A percentile compares a stretch with the other conserved stretches of the same genome.
These are phyloP conservation scores for Tricholoma saponaceum DNA, from an alignment of 768 basidiomycete genomes.

Conservation along the genomic window DNA sequence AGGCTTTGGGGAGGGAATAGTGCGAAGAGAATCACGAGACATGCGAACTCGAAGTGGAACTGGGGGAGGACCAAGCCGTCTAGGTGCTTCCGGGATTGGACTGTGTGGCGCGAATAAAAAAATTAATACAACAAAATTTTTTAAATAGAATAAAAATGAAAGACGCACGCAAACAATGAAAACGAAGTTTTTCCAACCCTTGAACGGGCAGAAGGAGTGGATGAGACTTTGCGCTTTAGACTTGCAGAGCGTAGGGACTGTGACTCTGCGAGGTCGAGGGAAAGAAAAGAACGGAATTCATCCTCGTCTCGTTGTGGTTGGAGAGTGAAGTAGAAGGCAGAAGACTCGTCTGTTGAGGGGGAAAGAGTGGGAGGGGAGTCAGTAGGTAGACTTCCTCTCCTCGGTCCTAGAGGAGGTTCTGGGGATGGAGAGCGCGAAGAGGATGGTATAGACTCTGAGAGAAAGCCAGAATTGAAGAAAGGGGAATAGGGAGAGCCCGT, in stretches of 20 bases:
- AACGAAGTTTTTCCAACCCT: constrained; percentile 12
- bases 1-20: constrained; percentile 58
- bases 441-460: constrained; percentile 30
- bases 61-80: constrained; percentile 10
- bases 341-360: constrained; percentile 22
- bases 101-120: constrained; percentile 14
- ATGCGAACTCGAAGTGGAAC: constrained; percentile 22
- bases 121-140: background rate
- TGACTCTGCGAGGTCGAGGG: constrained; percentile 61
- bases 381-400: constrained; percentile 35
- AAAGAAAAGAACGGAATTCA: constrained; percentile 58
- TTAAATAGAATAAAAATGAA: too few species aligned
- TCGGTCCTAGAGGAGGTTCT: constrained; percentile 15
- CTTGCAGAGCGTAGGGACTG: constrained; percentile 37
- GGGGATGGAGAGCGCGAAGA: too few species aligned
- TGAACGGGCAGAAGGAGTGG: constrained; percentile 5
- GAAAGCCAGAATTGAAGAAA: constrained; percentile 62
- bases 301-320: constrained; percentile 35
- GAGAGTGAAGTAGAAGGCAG: constrained; percentile 46
- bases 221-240: constrained; percentile 25
- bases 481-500: constrained; percentile 53
- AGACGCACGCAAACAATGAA: constrained; percentile 20
- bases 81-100: constrained; percentile 18
- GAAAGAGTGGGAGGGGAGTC: constrained; percentile 16
- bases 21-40: constrained; percentile 38